Evolutionary conservation across 1,284 basidiomycete genomes (phyloP).

Genomic region (Veloporphyrellus conicus): DNA sequence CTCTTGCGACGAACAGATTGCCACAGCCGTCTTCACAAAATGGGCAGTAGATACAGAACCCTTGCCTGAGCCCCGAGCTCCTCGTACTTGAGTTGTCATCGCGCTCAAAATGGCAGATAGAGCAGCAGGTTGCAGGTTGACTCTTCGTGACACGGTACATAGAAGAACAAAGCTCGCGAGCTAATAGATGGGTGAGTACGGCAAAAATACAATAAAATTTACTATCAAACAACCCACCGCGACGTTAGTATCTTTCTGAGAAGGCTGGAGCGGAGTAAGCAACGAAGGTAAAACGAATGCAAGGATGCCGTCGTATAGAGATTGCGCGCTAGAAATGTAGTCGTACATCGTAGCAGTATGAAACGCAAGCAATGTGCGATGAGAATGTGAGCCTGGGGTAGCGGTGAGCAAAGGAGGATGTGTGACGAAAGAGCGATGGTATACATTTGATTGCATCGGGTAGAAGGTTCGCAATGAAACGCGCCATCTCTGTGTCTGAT

Average conservation of each 20-base stretch:
- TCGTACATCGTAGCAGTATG: slow-evolving; percentile 81
- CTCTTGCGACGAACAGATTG: slow-evolving; percentile 28
- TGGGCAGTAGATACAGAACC: slow-evolving; percentile 16
- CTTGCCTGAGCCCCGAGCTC: slow-evolving; percentile 20
- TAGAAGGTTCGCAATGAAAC: slow-evolving; percentile 64
- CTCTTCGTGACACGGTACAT: slow-evolving; percentile 61
- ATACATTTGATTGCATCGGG: slow-evolving; percentile 55
- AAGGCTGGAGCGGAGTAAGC: slow-evolving; percentile 51
- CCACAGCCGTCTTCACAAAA: slow-evolving; percentile 29
- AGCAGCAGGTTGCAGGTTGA: slow-evolving; percentile 51
- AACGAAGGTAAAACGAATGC: slow-evolving; percentile 61
- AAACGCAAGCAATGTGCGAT: slow-evolving; percentile 80
- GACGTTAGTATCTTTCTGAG: slow-evolving; percentile 42
- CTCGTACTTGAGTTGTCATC: slow-evolving; percentile 49
- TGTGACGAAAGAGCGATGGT: not conserved
- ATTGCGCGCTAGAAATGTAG: slow-evolving; percentile 58
- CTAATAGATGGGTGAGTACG: slow-evolving; percentile 35
- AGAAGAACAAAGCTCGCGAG: slow-evolving; percentile 72
- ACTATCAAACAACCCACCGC: slow-evolving; percentile 43
- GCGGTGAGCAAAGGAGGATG: slow-evolving; percentile 5
- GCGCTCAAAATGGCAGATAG: slow-evolving; percentile 53
- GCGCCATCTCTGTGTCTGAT: slow-evolving; percentile 66
- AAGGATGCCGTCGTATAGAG: slow-evolving; percentile 58
- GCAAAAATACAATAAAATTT: not conserved
- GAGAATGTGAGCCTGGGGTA: slow-evolving; percentile 35